Percentiles rank a stretch among this genome's conserved stretches.
Conservation (phyloP, 2,329 filamentous ascomycete species). For the Pseudopyrenochaeta lycopersici region DNA sequence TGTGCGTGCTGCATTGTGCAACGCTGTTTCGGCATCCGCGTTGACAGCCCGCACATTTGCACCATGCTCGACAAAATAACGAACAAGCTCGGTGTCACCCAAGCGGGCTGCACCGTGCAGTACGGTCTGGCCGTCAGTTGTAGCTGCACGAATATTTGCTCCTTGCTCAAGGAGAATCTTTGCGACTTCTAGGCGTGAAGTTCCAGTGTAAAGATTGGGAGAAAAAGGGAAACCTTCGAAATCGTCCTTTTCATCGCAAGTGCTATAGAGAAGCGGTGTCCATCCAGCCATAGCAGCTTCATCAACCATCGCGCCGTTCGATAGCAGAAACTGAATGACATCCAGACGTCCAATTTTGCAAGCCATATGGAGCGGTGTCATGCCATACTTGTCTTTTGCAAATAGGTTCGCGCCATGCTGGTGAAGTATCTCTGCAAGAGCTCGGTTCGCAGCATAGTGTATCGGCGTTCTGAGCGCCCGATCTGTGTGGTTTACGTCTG, state of each 20-base stretch:
- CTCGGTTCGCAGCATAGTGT: slow-evolving; percentile 6
- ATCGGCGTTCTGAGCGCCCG: slow-evolving; percentile 1
- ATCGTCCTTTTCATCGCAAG: slow-evolving; percentile 1
- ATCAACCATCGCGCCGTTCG: slow-evolving; percentile 4
- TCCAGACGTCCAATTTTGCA: slow-evolving; percentile 6
- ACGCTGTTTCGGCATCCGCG: slow-evolving; percentile 1
- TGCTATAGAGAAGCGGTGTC: not conserved
- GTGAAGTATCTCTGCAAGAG: slow-evolving; percentile 3
- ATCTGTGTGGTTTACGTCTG: slow-evolving; percentile 5
- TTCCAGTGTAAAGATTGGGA: not conserved
- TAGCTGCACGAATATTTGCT: slow-evolving; percentile 6
- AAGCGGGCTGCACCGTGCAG: slow-evolving; percentile 4
- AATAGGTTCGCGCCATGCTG: slow-evolving; percentile 6
- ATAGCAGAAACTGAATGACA: slow-evolving; percentile 4
- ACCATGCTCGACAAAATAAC: slow-evolving; percentile 3
- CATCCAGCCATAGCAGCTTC: not conserved
- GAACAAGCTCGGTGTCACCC: slow-evolving; percentile 5
- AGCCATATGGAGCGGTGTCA: slow-evolving; percentile 7
- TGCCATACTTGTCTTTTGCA: slow-evolving; percentile 9
- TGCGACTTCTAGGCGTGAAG: not conserved
- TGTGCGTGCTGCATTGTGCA: slow-evolving; percentile 7
- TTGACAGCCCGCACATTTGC: slow-evolving; percentile 4
- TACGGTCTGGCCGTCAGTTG: slow-evolving; percentile 1
- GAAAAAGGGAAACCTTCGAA: not conserved
- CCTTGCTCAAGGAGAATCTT: slow-evolving; percentile 2